These are phyloP conservation scores for Rutstroemia sp. DNA, from an alignment of 2,329 filamentous ascomycete species.

Conservation along the genomic window DNA sequence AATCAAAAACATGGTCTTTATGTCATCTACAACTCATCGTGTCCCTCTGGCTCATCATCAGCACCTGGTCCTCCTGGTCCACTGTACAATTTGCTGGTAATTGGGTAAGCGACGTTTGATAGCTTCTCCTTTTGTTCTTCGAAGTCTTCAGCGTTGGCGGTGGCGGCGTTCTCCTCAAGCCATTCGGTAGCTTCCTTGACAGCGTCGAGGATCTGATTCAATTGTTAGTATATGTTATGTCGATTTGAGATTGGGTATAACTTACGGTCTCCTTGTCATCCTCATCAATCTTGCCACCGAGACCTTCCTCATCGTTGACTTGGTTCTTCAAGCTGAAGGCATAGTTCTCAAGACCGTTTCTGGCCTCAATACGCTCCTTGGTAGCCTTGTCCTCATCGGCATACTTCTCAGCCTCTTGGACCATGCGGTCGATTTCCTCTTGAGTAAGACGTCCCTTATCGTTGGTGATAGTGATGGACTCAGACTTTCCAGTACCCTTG, in stretches of 20 bases:
- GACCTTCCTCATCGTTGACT: slow-evolving; percentile 91
- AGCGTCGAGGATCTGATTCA: slow-evolving; percentile 71
- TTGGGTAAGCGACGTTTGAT: slow-evolving; percentile 91
- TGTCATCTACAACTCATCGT: slow-evolving; percentile 68
- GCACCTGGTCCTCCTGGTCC: slow-evolving; percentile 56
- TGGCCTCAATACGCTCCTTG: slow-evolving; percentile 91
- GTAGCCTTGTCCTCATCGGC: slow-evolving; percentile 99
- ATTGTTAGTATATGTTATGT: slow-evolving; percentile 28
- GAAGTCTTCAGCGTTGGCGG: slow-evolving; percentile 86
- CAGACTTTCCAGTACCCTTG: slow-evolving; percentile 95
- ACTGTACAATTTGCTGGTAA: slow-evolving; percentile 94
- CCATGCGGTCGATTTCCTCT: slow-evolving; percentile 99
- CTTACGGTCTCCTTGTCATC: slow-evolving; percentile 94
- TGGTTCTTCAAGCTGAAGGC: slow-evolving; percentile 99
- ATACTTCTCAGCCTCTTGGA: slow-evolving; percentile 95
- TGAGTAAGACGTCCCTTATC: slow-evolving; percentile 96
- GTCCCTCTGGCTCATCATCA: slow-evolving; percentile 61
- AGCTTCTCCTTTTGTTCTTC: slow-evolving; percentile 99
- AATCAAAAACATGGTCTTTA: not conserved
- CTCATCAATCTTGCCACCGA: slow-evolving; percentile 96
- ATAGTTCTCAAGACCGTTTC: slow-evolving; percentile 98
- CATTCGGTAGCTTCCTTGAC: slow-evolving; percentile 96
- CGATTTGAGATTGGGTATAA: slow-evolving; percentile 19
- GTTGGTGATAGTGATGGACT: slow-evolving; percentile 98
- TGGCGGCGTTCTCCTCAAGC: slow-evolving; percentile 89